A percentile compares a stretch with the other conserved stretches of the same genome.
phyloP scores from a whole-genome alignment of 192 early-diverging fungal species.

The Phycomyces nitens region DNA sequence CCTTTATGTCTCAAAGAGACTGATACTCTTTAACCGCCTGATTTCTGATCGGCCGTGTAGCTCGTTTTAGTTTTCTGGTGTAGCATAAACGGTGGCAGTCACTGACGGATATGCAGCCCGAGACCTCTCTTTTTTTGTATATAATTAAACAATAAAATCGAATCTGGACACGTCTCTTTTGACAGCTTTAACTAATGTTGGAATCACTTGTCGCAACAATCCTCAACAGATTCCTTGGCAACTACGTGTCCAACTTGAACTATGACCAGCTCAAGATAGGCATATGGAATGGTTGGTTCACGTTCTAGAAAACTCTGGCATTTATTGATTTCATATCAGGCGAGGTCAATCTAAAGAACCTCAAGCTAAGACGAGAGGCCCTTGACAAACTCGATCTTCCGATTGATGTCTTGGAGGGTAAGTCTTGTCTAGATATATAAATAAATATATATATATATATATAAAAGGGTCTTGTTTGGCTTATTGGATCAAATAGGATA shows the following conservation, averaged over 20 bases:
- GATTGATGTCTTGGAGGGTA: constrained; percentile 69
- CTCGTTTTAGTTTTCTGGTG: too few species aligned
- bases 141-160: too few species aligned
- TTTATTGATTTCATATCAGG: constrained; percentile 42
- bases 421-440: not conserved
- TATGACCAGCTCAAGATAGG: constrained; percentile 81
- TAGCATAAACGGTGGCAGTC: too few species aligned
- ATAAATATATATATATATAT: constrained; percentile 6
- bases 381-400: constrained; percentile 82
- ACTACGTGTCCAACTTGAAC: constrained; percentile 81
- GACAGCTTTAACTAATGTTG: constrained; percentile 41
- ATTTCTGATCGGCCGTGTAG: too few species aligned
- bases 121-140: too few species aligned
- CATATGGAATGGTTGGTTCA: constrained; percentile 71
- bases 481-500: too few species aligned
- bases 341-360: constrained; percentile 79
- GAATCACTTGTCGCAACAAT: constrained; percentile 60
- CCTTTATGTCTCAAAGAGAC: too few species aligned
- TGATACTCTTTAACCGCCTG: too few species aligned
- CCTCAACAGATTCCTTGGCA: constrained; percentile 68
- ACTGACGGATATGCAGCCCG: too few species aligned
- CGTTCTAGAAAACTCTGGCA: not conserved
- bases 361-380: constrained; percentile 73
- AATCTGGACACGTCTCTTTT: too few species aligned
- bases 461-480: too few species aligned